Evolutionary conservation across 2,329 filamentous ascomycete species (phyloP).

Genomic region (Peltaster fructicola): DNA sequence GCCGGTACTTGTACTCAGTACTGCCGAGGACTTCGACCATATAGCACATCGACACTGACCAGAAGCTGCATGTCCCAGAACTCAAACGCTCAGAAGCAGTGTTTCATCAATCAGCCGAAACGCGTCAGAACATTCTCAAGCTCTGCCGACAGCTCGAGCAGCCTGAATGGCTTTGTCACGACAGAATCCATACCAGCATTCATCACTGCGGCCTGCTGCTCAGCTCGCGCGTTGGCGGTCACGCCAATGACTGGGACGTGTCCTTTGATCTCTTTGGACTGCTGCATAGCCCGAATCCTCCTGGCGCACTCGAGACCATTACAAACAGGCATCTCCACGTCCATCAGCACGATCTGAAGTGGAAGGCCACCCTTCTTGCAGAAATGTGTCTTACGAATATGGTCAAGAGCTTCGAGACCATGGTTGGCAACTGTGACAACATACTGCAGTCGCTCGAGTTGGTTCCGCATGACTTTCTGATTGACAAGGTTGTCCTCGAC

Average conservation of each 20-base stretch:
- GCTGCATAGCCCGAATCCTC: slow-evolving; percentile 46
- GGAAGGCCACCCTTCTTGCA: slow-evolving; percentile 4
- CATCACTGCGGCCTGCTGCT: slow-evolving; percentile 52
- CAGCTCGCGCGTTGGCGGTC: slow-evolving; percentile 58
- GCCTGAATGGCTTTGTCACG: slow-evolving; percentile 56
- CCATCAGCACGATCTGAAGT: slow-evolving; percentile 46
- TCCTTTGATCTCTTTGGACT: no score
- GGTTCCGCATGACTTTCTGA: slow-evolving; percentile 23
- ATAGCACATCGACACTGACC: no score
- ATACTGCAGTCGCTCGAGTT: slow-evolving; percentile 21
- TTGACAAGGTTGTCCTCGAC: slow-evolving; percentile 25
- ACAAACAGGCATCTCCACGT: slow-evolving; percentile 70
- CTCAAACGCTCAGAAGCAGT: no score
- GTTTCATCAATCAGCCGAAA: no score
- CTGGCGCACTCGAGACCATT: slow-evolving; percentile 55
- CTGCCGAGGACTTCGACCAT: no score
- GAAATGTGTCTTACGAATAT: slow-evolving; percentile 13
- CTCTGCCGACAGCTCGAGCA: slow-evolving; percentile 8
- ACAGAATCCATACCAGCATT: slow-evolving; percentile 59
- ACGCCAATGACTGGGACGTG: slow-evolving; percentile 58
- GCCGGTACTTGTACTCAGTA: no score
- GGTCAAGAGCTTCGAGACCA: slow-evolving; percentile 20
- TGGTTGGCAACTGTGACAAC: slow-evolving; percentile 22
- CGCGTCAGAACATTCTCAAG: slow-evolving; percentile 7
- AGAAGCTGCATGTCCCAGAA: no score